Evolutionary conservation across 2,329 filamentous ascomycete genomes (phyloP).

Genomic region (Phoma sp.): DNA sequence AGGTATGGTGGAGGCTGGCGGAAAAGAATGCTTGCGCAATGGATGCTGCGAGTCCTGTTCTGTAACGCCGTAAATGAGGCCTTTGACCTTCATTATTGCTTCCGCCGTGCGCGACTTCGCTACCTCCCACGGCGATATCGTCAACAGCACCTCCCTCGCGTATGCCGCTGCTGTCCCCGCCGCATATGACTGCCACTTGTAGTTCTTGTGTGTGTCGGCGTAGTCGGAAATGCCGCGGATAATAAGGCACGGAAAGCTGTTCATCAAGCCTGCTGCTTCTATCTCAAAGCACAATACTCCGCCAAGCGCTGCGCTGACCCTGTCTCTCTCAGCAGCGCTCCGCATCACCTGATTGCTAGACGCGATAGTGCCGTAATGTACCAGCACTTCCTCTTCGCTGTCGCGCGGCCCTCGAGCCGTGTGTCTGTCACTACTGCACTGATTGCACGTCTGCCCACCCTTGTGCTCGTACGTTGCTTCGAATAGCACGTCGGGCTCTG

Average conservation of each 20-base stretch:
- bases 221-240: conserved; percentile 10
- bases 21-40: too few relatives aligned
- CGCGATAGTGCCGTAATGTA: conserved; percentile 19
- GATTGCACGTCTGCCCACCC: too few relatives aligned
- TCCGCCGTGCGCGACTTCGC: too few relatives aligned
- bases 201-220: neutral
- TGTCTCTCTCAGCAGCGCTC: conserved; percentile 11
- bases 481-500: conserved; percentile 4
- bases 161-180: neutral
- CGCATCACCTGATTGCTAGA: conserved; percentile 14
- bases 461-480: conserved; percentile 1
- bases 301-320: conserved; percentile 15
- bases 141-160: neutral
- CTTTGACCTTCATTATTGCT: too few relatives aligned
- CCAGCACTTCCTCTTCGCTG: neutral
- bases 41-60: too few relatives aligned
- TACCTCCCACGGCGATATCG: too few relatives aligned
- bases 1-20: too few relatives aligned
- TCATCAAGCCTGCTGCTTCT: too few relatives aligned
- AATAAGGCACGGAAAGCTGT: conserved; percentile 7
- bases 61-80: too few relatives aligned
- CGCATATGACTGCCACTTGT: neutral
- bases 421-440: too few relatives aligned
- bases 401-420: too few relatives aligned
- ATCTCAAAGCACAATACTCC: conserved; percentile 11